Evolutionary conservation across 2,329 filamentous ascomycete species (phyloP), one percentile per base, ranked within the genome.

Genomic region (Penicillium sp.): DNA sequence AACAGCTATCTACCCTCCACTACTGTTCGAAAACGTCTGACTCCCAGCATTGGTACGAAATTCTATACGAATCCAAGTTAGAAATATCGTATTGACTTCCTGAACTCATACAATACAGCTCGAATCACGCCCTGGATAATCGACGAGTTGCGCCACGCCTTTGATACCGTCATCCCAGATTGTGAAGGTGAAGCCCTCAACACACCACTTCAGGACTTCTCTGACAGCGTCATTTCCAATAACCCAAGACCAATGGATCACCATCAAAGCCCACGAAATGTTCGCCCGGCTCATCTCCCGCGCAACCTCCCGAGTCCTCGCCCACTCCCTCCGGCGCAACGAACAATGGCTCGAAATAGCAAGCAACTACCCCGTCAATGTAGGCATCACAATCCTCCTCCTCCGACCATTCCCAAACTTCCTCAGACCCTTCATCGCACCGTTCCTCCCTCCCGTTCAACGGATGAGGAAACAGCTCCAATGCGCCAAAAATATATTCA

Each of bases 281-380:
- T 69, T 78, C 37, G 69, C 73, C 0, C 65, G 70, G 1, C 63
- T 80, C 6, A 71, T 81, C 33, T 71, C 76, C 10, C 74, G 79
- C 16, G 67, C 79, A 6, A 78, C 77, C 1, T 74, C 76, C 0
- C 73, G 78, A 19, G 70, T 81, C 43, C 77, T 81, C 55, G 71
- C 78, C 33, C 67, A 73, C 4, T 60, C 64, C 6, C 65, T 79
- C 6, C 76, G 74, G 55, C 70, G 71, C 26, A 77, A 80, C 58
- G 66, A 74, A 57, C 66, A 73, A 56, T 81, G 79, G 78, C 66
- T 79, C 16, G 58, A 71, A 0, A 69, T 73, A 3, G 65, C 72
- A 38, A 72, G 70, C 16, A 59, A 68, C 37, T 79, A 79, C 65
- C 74, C 75, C 1, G 65, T 74, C 45, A 74, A 78, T 22, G 61